Evolutionary conservation across 495 filamentous ascomycete genomes (phyloP).

Genomic region (Annulohypoxylon nitens): DNA sequence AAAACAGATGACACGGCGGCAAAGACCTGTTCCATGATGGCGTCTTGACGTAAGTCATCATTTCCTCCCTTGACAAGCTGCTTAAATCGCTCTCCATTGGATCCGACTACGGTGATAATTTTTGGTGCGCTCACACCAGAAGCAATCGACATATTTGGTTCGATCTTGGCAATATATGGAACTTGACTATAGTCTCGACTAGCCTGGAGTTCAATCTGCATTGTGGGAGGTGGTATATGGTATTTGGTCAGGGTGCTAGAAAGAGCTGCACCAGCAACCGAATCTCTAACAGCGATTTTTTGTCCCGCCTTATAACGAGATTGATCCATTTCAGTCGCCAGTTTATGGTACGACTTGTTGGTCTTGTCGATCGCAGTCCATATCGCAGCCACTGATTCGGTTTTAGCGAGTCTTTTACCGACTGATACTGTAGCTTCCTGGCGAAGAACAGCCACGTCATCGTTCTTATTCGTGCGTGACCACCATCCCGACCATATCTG

Average conservation of each 20-base stretch:
- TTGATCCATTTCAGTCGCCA: constrained; percentile 76
- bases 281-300: constrained; percentile 71
- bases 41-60: constrained; percentile 97
- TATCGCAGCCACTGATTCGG: constrained; percentile 61
- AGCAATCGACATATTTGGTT: constrained; percentile 82
- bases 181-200: constrained; percentile 81
- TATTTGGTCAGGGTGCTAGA: constrained; percentile 68
- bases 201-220: constrained; percentile 80
- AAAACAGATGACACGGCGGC: constrained; percentile 92
- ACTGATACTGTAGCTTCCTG: constrained; percentile 77
- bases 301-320: constrained; percentile 72
- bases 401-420: constrained; percentile 65
- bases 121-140: constrained; percentile 92
- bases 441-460: constrained; percentile 78
- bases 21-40: constrained; percentile 99
- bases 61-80: constrained; percentile 94
- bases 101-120: constrained; percentile 82
- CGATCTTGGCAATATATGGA: constrained; percentile 76
- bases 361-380: constrained; percentile 79
- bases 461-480: constrained; percentile 72
- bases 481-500: constrained; percentile 88
- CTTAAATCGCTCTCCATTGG: constrained; percentile 82
- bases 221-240: constrained; percentile 87
- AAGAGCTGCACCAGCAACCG: constrained; percentile 67
- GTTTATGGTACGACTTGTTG: constrained; percentile 77